Evolutionary conservation across 306 rosid species (phyloP).

Genomic region (Quercus dentata): DNA sequence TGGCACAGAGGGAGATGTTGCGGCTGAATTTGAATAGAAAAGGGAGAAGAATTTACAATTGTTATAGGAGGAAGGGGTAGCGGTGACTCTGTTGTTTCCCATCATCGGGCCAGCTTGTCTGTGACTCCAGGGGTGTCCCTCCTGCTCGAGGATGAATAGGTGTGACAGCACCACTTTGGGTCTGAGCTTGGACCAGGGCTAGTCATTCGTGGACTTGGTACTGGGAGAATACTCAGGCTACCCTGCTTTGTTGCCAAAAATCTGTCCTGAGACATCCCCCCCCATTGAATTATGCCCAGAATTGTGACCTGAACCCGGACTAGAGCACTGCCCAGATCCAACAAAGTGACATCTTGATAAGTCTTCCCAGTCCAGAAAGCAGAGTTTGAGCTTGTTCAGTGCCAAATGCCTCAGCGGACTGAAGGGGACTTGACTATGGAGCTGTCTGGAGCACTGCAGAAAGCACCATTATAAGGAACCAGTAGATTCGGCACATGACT

Average conservation of each 20-base stretch:
- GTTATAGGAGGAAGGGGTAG: constrained; percentile 91
- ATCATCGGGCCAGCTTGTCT: constrained; percentile 73
- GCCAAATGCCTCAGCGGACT: constrained; percentile 61
- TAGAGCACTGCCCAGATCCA: constrained; percentile 96
- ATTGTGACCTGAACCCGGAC: constrained; percentile 98
- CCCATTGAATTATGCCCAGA: constrained; percentile 99
- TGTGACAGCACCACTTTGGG: constrained; percentile 98
- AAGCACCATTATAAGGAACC: constrained; percentile 78
- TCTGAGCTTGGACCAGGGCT: constrained; percentile 93
- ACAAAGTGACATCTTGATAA: constrained; percentile 44
- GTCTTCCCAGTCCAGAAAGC: constrained; percentile 54
- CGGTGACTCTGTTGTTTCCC: constrained; percentile 91
- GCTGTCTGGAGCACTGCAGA: constrained; percentile 90
- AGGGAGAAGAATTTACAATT: constrained; percentile 54
- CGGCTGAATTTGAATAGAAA: constrained; percentile 90
- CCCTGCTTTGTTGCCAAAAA: constrained; percentile 65
- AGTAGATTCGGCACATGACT: constrained; percentile 81
- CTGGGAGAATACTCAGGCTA: constrained; percentile 68
- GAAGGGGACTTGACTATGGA: constrained; percentile 81
- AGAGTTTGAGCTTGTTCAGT: constrained; percentile 53
- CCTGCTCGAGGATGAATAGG: constrained; percentile 94
- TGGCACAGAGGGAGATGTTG: constrained; percentile 96
- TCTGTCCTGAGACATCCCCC: constrained; percentile 85
- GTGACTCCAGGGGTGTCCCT: constrained; percentile 65
- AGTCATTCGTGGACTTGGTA: constrained; percentile 62